A percentile compares a stretch with the other conserved stretches of the same genome.
phyloP scores from a whole-genome alignment of 2,329 filamentous ascomycete genomes.

The Biscogniauxia sp. region DNA sequence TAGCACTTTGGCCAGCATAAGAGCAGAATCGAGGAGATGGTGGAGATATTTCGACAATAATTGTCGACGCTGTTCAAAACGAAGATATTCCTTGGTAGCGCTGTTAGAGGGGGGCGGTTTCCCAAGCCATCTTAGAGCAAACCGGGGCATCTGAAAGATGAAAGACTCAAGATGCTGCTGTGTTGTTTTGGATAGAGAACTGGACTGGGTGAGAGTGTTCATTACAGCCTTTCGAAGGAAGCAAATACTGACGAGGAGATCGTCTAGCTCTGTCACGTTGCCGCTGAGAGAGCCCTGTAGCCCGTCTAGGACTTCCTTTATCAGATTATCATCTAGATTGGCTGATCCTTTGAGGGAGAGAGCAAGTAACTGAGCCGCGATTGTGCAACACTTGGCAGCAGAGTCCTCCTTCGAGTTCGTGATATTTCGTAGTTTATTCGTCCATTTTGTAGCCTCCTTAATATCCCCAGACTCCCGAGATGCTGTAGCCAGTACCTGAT shows the following conservation, averaged over 20 bases:
- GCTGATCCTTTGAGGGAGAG: slow-evolving; percentile 48
- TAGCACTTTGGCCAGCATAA: slow-evolving; percentile 54
- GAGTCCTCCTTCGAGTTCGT: slow-evolving; percentile 42
- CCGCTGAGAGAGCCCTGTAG: slow-evolving; percentile 61
- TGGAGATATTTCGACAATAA: slow-evolving; percentile 51
- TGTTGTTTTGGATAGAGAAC: slow-evolving; percentile 8
- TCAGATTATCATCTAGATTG: slow-evolving; percentile 40
- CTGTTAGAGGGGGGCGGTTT: slow-evolving; percentile 51
- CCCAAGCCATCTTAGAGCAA: slow-evolving; percentile 61
- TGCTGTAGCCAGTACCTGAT: slow-evolving; percentile 52
- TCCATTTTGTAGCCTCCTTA: slow-evolving; percentile 56
- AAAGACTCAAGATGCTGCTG: slow-evolving; percentile 51
- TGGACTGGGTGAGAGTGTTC: slow-evolving; percentile 38
- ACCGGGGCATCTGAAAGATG: slow-evolving; percentile 57
- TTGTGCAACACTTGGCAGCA: slow-evolving; percentile 48
- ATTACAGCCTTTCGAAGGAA: slow-evolving; percentile 54
- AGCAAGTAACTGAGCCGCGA: slow-evolving; percentile 54
- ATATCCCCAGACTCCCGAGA: slow-evolving; percentile 45
- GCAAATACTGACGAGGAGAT: slow-evolving; percentile 57
- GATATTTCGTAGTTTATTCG: slow-evolving; percentile 42
- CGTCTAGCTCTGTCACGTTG: slow-evolving; percentile 57
- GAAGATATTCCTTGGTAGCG: slow-evolving; percentile 55
- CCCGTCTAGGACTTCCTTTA: slow-evolving; percentile 49
- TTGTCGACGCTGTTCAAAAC: slow-evolving; percentile 60
- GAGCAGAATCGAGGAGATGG: slow-evolving; percentile 57